phyloP scores from a whole-genome alignment of 2,329 filamentous ascomycete genomes.

The Ascochyta koolunga region DNA sequence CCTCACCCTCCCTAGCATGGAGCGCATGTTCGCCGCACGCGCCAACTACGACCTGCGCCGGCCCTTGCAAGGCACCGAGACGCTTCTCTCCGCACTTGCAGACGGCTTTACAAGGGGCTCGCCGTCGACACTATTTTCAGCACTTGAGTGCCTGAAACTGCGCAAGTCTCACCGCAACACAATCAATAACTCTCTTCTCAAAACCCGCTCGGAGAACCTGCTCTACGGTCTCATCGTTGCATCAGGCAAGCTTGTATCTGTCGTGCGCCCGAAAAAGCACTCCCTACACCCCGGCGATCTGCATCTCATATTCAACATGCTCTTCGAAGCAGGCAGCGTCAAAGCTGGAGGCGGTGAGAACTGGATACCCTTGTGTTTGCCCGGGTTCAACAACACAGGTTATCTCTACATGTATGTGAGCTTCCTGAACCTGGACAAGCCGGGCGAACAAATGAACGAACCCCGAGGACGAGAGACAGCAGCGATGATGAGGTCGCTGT shows the following conservation, averaged over 20 bases:
- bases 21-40: slow-evolving; percentile 83
- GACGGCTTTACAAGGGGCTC: slow-evolving; percentile 95
- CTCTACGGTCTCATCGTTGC: slow-evolving; percentile 94
- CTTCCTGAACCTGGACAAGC: slow-evolving; percentile 73
- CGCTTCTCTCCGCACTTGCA: slow-evolving; percentile 85
- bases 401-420: slow-evolving; percentile 99
- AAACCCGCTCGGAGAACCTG: slow-evolving; percentile 75
- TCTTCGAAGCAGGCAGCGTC: slow-evolving; percentile 92
- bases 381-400: slow-evolving; percentile 94
- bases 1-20: slow-evolving; percentile 84
- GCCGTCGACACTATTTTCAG: slow-evolving; percentile 83
- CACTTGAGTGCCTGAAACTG: slow-evolving; percentile 90
- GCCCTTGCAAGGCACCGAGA: slow-evolving; percentile 89
- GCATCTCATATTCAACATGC: slow-evolving; percentile 98
- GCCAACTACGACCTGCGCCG: slow-evolving; percentile 93
- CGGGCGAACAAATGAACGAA: slow-evolving; percentile 51
- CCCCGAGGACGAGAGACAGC: slow-evolving; percentile 44
- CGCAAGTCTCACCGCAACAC: slow-evolving; percentile 83
- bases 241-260: slow-evolving; percentile 89
- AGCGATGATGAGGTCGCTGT: slow-evolving; percentile 80
- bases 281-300: slow-evolving; percentile 94
- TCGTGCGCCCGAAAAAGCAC: slow-evolving; percentile 91
- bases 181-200: slow-evolving; percentile 88
- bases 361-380: slow-evolving; percentile 95
- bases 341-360: slow-evolving; percentile 94